Evolutionary conservation across 352 stramenopile genomes (phyloP), one percentile per base, ranked within the genome.

Genomic region (Phytophthora chlamydospora): DNA sequence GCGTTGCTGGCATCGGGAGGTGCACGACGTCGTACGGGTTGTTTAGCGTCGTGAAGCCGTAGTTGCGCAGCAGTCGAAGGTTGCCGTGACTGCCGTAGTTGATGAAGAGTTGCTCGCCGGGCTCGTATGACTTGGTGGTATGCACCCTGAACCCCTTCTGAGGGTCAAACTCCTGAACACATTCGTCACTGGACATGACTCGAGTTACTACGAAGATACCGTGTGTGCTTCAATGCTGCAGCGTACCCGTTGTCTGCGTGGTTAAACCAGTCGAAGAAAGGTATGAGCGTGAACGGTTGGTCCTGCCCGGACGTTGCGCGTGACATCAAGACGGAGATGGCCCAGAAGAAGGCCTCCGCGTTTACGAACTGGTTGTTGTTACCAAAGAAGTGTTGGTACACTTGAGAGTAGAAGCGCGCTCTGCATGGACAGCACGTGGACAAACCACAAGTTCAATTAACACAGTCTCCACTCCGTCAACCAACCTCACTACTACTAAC

Each of bases 231-330:
- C 7, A 45, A 24, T 14, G 21, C 42, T 21, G 6, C 12, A 13
- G 13, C 60, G 27, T 73, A 92, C 83, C 80, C 73, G 16, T 72
- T 71, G 42, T 85, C 69, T 24, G 69, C 66, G 49, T 95, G 86
- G 51, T 95, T 93, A 63, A 93, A 93, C 79, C 78, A 95, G 73
- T 95, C 86, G 51, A 95, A 93, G 65, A 93, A 91, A 31, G 86
- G 86, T 29, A 93, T 88, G 13, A 95, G 73, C 17, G 84, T 77
- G 71, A 95, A 95, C 21, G 86, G 86, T 66, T 93, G 85, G 31
- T 77, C 47, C 24, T 75, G 69, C 10, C 83, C 83, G 11, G 84
- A 93, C 48, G 85, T 93, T 38, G 86, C 86, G 40, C 86, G 79
- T 4, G 84, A 93, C 76, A 93, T 85, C 48, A 93, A 71, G 39